Evolutionary conservation across 306 rosid genomes (phyloP).

Genomic region (Parietaria judaica): DNA sequence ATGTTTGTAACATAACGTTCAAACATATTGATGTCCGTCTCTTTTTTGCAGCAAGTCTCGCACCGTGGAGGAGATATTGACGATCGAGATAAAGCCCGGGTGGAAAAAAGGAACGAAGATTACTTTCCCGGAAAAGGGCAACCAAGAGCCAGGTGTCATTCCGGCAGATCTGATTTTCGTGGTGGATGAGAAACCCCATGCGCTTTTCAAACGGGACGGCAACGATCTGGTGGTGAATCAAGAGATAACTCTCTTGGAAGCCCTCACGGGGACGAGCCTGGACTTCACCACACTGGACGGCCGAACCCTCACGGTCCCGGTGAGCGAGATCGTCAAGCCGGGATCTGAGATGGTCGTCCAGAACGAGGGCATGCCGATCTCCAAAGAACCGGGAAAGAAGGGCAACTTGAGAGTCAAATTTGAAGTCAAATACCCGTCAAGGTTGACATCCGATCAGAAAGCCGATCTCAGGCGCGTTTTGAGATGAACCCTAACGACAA

Average conservation of each 20-base stretch:
- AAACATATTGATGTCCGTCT: constrained; percentile 11
- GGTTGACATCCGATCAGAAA: constrained; percentile 69
- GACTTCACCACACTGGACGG: constrained; percentile 66
- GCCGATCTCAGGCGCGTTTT: constrained; percentile 74
- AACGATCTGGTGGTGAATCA: constrained; percentile 77
- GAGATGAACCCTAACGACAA: constrained; percentile 40
- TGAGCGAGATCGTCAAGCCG: constrained; percentile 61
- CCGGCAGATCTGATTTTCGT: constrained; percentile 83
- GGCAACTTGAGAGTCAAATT: constrained; percentile 80
- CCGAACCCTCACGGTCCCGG: constrained; percentile 51
- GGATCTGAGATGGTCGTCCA: constrained; percentile 58
- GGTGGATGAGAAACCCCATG: constrained; percentile 89
- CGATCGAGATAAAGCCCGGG: constrained; percentile 81
- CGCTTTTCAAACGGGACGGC: constrained; percentile 63
- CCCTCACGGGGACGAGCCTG: constrained; percentile 77
- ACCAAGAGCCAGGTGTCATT: constrained; percentile 72
- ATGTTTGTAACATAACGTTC: too few species aligned
- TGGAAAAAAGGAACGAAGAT: constrained; percentile 98
- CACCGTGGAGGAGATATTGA: constrained; percentile 76
- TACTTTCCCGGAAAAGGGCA: constrained; percentile 86
- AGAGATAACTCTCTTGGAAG: constrained; percentile 78
- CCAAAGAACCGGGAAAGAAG: constrained; percentile 76
- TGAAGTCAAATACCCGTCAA: constrained; percentile 74
- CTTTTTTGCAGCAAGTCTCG: constrained; percentile 49
- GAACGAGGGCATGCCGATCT: constrained; percentile 89